Evolutionary conservation across 2,329 filamentous ascomycete genomes (phyloP), one percentile per base, ranked within the genome.

Genomic region (Trichoderma harzianum): DNA sequence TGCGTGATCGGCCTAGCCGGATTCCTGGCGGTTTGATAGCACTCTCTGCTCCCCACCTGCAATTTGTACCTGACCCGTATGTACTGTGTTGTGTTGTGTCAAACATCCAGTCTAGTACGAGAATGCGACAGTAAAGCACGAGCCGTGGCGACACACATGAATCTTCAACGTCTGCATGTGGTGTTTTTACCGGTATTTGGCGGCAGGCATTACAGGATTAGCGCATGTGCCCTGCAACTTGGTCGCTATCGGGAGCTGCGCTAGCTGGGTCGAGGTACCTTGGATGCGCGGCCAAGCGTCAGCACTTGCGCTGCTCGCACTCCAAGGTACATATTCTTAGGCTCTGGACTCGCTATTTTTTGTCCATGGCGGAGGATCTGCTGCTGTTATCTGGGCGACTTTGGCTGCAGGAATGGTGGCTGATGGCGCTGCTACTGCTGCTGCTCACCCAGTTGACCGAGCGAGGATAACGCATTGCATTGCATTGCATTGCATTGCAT

Each of bases 1-100:
- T 61, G 36, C 26, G 36, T 34, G 32, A 70, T 70, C 66, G 66
- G 66, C 66, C 66, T 30, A 51, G 55, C 66, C 66, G 66, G 36
- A 11, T 24, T 39, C 36, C 53, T 60, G 57, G 30, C 57, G 57
- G 57, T 32, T 61, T 69, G 36, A 57, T 57, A 53, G 21, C 30
- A 47, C 8, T 21, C 57, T 60, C 18, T 12, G 28, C 57, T 60
- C 57, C 21, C 57, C 57, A 60, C 57, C 30, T n/a, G 57, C 57
- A 60, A 60, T 60, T 34, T 60, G 47, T 53, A 24, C 47, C 47
- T 24, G 43, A 47, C n/a, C n/a, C 14, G 16, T 47, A 21, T n/a
- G 16, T 2, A n/a, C 43, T 11, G 16, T 10, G 16, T 10, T n/a
- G 7, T 10, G 39, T 43, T 21, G 21, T 24, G 24, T 53, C 47